phyloP scores from a whole-genome alignment of 2,329 filamentous ascomycete genomes.

The Trichophyton mentagrophytes region DNA sequence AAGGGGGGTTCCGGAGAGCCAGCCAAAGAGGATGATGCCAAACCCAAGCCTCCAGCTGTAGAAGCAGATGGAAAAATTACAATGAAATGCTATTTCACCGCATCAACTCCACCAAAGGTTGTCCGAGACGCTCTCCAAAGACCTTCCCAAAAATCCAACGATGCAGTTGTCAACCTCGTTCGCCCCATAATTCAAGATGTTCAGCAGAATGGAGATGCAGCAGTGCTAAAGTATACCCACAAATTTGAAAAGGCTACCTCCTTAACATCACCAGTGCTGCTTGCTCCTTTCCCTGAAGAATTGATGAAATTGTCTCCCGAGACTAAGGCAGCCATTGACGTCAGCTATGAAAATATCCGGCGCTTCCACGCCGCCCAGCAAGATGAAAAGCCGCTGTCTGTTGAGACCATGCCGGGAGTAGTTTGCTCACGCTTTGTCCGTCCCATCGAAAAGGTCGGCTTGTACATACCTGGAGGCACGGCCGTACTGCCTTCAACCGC shows the following conservation, averaged over 20 bases:
- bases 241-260: conserved; percentile 96
- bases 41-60: conserved; percentile 34
- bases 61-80: conserved; percentile 49
- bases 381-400: conserved; percentile 64
- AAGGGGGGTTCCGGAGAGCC: conserved; percentile 19
- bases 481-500: conserved; percentile 95
- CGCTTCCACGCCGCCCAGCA: conserved; percentile 89
- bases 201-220: conserved; percentile 69
- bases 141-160: conserved; percentile 88
- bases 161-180: conserved; percentile 82
- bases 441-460: conserved; percentile 87
- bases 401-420: conserved; percentile 97
- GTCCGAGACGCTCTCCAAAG: conserved; percentile 67
- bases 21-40: conserved; percentile 26
- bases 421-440: conserved; percentile 85
- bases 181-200: conserved; percentile 85
- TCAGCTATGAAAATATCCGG: conserved; percentile 85
- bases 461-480: conserved; percentile 92
- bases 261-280: conserved; percentile 75
- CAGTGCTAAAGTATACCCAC: conserved; percentile 84
- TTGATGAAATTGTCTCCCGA: conserved; percentile 77
- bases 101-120: conserved; percentile 49
- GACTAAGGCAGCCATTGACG: conserved; percentile 82
- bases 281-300: conserved; percentile 71
- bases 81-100: conserved; percentile 68